phyloP scores from a whole-genome alignment of 345 rosid species.

The Camelina hispida region DNA sequence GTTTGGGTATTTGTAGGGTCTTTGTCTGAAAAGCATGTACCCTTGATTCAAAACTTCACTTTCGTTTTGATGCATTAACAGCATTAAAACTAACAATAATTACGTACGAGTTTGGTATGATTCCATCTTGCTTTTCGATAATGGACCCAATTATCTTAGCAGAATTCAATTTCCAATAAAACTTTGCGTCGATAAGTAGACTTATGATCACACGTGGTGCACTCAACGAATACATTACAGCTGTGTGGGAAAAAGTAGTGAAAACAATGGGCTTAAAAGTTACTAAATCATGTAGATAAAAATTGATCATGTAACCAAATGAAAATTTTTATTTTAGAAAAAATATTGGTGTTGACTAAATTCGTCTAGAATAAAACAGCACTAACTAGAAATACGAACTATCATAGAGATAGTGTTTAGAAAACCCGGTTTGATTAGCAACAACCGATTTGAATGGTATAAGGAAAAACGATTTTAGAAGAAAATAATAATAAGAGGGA shows the following conservation, averaged over 20 bases:
- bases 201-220: constrained; percentile 35
- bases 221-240: constrained; percentile 31
- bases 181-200: constrained; percentile 27
- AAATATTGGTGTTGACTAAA: not conserved
- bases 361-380: not conserved
- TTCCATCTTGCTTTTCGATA: constrained; percentile 37
- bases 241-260: constrained; percentile 17
- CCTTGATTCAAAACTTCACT: not conserved
- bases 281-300: not conserved
- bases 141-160: constrained; percentile 34
- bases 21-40: constrained; percentile 22
- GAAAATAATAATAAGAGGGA: not conserved
- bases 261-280: constrained; percentile 19
- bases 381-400: not conserved
- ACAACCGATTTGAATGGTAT: not conserved
- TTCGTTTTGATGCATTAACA: constrained; percentile 24
- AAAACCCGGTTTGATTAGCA: not conserved
- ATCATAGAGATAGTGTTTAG: not conserved
- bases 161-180: constrained; percentile 30
- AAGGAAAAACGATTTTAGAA: not conserved
- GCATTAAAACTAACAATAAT: constrained; percentile 21
- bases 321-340: not conserved
- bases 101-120: constrained; percentile 42
- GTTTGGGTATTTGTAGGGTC: constrained; percentile 25
- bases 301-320: constrained; percentile 8